Evolutionary conservation across 1,139 yeast species (phyloP).

Genomic region (Hanseniaspora uvarum): DNA sequence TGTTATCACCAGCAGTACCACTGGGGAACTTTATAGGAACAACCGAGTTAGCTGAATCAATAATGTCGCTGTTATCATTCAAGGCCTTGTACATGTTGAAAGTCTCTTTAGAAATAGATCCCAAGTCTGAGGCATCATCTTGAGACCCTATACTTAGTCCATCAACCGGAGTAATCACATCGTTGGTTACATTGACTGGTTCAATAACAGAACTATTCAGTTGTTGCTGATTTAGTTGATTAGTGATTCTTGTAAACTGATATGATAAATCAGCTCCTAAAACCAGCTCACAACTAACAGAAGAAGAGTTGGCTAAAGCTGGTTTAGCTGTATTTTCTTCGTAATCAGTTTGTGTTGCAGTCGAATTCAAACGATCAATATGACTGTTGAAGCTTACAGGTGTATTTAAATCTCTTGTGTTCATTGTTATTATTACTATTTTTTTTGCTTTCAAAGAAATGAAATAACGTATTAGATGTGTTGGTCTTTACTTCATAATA

Average conservation of each 20-base stretch:
- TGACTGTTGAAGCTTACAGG: constrained; percentile 5
- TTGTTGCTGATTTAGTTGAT: neutral
- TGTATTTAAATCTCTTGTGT: neutral
- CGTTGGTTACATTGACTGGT: neutral
- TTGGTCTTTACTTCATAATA: no score
- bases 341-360: neutral
- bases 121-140: neutral
- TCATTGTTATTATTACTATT: neutral
- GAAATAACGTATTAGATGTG: no score
- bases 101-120: neutral
- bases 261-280: neutral
- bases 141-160: neutral
- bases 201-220: neutral
- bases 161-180: neutral
- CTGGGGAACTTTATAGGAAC: constrained; percentile 11
- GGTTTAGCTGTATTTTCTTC: neutral
- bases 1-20: neutral
- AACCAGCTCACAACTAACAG: neutral
- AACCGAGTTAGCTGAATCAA: neutral
- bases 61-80: neutral
- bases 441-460: no score
- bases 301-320: neutral
- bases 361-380: neutral
- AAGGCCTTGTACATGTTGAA: neutral
- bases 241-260: neutral